phyloP scores from a whole-genome alignment of 495 filamentous ascomycete genomes.

The Neurospora pannonica region DNA sequence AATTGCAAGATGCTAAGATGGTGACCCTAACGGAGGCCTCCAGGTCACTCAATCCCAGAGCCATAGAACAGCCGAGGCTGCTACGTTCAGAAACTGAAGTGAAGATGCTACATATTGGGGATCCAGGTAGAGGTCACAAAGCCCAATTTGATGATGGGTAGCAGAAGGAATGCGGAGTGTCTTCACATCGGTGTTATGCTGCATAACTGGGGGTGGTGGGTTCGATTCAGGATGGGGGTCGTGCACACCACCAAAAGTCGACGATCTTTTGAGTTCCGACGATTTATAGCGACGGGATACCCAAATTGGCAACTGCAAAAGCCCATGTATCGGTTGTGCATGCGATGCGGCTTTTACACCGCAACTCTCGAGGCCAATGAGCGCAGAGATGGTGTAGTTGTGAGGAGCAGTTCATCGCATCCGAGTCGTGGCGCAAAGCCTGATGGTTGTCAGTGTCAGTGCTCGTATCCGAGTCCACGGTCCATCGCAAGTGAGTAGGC shows the following conservation, averaged over 20 bases:
- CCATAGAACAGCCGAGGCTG: not conserved
- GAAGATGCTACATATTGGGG: not conserved
- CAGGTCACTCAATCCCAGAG: not conserved
- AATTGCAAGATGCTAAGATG: not conserved
- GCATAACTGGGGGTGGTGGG: not conserved
- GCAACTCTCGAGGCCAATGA: not conserved
- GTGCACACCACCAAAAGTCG: not conserved
- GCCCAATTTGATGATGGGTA: not conserved
- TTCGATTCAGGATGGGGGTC: not conserved
- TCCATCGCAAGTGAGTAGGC: not conserved
- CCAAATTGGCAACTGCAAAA: not conserved
- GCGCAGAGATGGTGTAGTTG: not conserved
- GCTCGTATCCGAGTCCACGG: not conserved
- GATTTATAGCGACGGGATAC: not conserved
- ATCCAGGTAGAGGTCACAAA: not conserved
- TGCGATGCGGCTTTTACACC: not conserved
- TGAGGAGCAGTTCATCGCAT: not conserved
- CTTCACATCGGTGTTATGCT: not conserved
- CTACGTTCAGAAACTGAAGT: not conserved
- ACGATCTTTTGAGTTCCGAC: not conserved
- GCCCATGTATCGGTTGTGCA: not conserved
- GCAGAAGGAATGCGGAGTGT: not conserved
- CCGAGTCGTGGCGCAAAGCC: not conserved
- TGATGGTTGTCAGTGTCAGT: not conserved
- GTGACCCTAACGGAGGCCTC: not conserved